phyloP scores from a whole-genome alignment of 306 rosid genomes.

The Cucurbita pepo region DNA sequence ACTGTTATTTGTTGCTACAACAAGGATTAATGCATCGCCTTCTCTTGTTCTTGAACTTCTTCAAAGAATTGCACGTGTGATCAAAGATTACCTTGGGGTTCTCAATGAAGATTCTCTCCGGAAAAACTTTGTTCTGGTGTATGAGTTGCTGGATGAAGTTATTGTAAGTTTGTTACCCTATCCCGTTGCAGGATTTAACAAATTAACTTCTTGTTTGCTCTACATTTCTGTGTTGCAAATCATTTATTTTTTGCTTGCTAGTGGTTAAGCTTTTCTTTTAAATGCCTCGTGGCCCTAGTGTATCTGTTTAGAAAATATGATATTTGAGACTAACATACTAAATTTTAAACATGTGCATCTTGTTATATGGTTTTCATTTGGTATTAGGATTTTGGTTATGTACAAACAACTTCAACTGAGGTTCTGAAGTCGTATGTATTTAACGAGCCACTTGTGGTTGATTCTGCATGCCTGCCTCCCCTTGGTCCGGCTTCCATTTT shows the following conservation, averaged over 20 bases:
- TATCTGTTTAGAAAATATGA: neutral
- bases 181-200: neutral
- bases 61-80: slow-evolving; percentile 73
- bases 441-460: slow-evolving; percentile 73
- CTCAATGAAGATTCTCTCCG: slow-evolving; percentile 82
- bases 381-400: slow-evolving; percentile 81
- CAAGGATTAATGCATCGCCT: slow-evolving; percentile 64
- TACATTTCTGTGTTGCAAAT: neutral
- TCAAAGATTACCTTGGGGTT: slow-evolving; percentile 85
- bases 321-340: neutral
- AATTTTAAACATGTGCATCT: neutral
- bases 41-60: slow-evolving; percentile 77
- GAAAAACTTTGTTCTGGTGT: slow-evolving; percentile 85
- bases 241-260: neutral
- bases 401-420: slow-evolving; percentile 89
- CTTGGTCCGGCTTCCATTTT: slow-evolving; percentile 71
- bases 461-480: slow-evolving; percentile 46
- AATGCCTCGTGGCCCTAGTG: neutral
- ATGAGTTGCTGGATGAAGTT: slow-evolving; percentile 86
- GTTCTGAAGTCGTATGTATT: slow-evolving; percentile 70
- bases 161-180: slow-evolving; percentile 35
- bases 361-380: slow-evolving; percentile 9
- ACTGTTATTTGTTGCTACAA: slow-evolving; percentile 68
- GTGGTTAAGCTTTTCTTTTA: neutral
- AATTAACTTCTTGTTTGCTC: neutral